These are phyloP conservation scores for Xylaria intraflava DNA, from an alignment of 495 filamentous ascomycete species.

Conservation along the genomic window DNA sequence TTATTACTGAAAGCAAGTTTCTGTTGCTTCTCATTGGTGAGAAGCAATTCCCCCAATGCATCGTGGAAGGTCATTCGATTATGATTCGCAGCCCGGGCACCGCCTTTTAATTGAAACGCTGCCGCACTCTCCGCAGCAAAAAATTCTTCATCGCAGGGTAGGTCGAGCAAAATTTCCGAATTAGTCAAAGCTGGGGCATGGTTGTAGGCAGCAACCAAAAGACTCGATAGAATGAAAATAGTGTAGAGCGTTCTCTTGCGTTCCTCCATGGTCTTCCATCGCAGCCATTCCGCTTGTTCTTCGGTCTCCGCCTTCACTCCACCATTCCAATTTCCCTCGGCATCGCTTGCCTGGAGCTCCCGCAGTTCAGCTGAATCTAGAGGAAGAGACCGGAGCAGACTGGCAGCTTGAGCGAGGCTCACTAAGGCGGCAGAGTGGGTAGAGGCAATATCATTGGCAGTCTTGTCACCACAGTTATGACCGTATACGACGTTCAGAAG, in stretches of 20 bases:
- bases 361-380: slow-evolving; percentile 33
- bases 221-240: slow-evolving; percentile 83
- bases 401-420: slow-evolving; percentile 81
- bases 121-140: slow-evolving; percentile 78
- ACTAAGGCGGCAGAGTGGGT: slow-evolving; percentile 88
- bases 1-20: slow-evolving; percentile 39
- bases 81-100: slow-evolving; percentile 56
- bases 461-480: slow-evolving; percentile 90
- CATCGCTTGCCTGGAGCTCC: slow-evolving; percentile 38
- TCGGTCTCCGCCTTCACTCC: slow-evolving; percentile 47
- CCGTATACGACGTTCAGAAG: slow-evolving; percentile 94
- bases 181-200: slow-evolving; percentile 86
- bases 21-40: slow-evolving; percentile 69
- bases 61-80: slow-evolving; percentile 63
- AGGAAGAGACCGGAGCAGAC: slow-evolving; percentile 54
- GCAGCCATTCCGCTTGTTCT: slow-evolving; percentile 77
- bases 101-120: slow-evolving; percentile 71
- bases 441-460: slow-evolving; percentile 80
- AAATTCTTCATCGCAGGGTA: slow-evolving; percentile 91
- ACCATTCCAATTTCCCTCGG: slow-evolving; percentile 44
- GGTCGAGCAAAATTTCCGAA: slow-evolving; percentile 83
- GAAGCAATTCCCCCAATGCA: slow-evolving; percentile 73
- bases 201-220: slow-evolving; percentile 89
- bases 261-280: slow-evolving; percentile 85
- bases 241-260: slow-evolving; percentile 90